Base-by-base conservation (phyloP, 805 yeast genomes). In the Candida oleophila region DNA sequence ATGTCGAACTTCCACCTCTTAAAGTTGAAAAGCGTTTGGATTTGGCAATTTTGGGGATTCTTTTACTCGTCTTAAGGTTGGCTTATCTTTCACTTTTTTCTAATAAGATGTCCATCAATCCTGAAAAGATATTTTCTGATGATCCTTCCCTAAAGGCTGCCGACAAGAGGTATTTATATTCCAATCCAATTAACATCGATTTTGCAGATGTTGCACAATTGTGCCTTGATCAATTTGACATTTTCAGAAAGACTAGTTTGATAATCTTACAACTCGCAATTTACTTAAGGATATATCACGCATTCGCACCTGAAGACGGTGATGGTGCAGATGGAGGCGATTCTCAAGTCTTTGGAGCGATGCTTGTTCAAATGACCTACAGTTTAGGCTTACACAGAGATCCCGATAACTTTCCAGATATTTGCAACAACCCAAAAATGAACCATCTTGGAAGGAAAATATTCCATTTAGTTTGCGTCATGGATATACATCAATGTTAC, bases 371-470 rank as follows among this genome's bases (percentile, higher is more conserved):
- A 44, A 71, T 71, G 73, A 73, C 77, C 1, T 63, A 62, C 44
- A 53, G 65, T 1, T 50, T 71, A 9, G 77, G 77, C 1, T 54
- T 69, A 20, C 65, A 72, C 52, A 54, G 77, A 15, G 77, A 72
- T 18, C 76, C 76, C 0, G 67, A 65, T 22, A 63, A 60, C 16
- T 64, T 65, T 38, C 47, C 54, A 0, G 59, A 56, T 21, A 46
- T 57, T 3, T 53, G 57, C 19, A 49, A 53, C 7, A 60, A 62
- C 22, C 56, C 46, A 41, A 66, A 56, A 45, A 46, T 55, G 12
- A 68, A 73, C 22, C 77, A 79, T 50, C 55, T 81, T 2, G 73
- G 80, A 71, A 69, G 88, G 55, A 82, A 80, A 53, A 70, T 81
- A 3, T 83, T 88, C 88, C 75, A 72, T 56, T 64, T 68, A 22